These are phyloP conservation scores for Coelastrella sp. DNA, from an alignment of 139 green algal genomes.

Conservation along the genomic window DNA sequence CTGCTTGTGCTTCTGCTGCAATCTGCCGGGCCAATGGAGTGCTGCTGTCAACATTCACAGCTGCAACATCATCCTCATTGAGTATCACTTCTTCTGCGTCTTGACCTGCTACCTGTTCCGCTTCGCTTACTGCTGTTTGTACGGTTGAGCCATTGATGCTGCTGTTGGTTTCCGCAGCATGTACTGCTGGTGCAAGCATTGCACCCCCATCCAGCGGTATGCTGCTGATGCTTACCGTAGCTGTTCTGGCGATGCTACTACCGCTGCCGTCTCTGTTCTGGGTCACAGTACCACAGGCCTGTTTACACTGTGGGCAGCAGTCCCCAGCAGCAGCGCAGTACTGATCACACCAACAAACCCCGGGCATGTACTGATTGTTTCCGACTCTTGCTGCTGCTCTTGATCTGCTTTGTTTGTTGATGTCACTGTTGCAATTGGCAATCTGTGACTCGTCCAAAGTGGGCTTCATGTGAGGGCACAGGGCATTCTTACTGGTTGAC, in stretches of 20 bases:
- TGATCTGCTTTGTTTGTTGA: not conserved
- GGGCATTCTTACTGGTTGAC: slow-evolving; percentile 3
- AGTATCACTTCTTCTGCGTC: not conserved
- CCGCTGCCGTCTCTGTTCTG: not conserved
- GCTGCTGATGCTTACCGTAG: too few relatives aligned
- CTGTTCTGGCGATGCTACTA: not conserved
- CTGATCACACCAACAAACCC: slow-evolving; percentile 38
- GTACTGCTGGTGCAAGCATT: too few relatives aligned
- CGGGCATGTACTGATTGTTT: not conserved
- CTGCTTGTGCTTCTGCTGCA: not conserved
- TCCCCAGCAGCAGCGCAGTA: slow-evolving; percentile 14
- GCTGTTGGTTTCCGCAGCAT: too few relatives aligned
- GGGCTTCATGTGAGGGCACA: slow-evolving; percentile 3
- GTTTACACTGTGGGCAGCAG: slow-evolving; percentile 10
- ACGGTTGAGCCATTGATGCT: too few relatives aligned
- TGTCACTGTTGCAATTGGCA: not conserved
- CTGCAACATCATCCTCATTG: not conserved
- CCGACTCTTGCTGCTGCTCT: not conserved
- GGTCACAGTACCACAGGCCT: not conserved
- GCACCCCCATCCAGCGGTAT: too few relatives aligned
- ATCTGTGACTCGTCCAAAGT: not conserved
- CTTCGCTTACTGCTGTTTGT: not conserved
- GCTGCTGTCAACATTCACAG: not conserved
- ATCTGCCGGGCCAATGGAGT: not conserved
- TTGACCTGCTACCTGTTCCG: not conserved